phyloP scores from a whole-genome alignment of 768 basidiomycete genomes.

The Lentinula aciculospora region DNA sequence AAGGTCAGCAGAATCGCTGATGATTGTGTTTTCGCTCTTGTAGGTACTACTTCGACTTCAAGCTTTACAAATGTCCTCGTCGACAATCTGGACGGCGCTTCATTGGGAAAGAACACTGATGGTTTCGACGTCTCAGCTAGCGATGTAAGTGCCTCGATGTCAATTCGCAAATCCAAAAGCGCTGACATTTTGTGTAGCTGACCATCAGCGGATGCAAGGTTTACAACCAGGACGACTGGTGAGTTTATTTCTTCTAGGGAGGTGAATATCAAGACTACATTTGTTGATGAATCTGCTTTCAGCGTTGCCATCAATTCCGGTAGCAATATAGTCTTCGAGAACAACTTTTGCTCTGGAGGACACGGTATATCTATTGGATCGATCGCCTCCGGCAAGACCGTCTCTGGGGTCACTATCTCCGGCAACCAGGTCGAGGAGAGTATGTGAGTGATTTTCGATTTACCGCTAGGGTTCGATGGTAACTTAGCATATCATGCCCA shows the following conservation, averaged over 20 bases:
- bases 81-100: constrained; percentile 10
- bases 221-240: constrained; percentile 33
- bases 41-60: neutral
- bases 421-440: constrained; percentile 22
- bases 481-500: neutral
- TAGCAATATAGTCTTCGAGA: constrained; percentile 23
- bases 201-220: constrained; percentile 1
- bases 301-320: constrained; percentile 22
- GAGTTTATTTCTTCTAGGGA: neutral
- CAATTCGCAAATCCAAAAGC: neutral
- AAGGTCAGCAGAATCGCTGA: neutral
- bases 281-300: neutral
- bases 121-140: constrained; percentile 20
- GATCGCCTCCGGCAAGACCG: constrained; percentile 24
- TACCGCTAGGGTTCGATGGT: neutral
- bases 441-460: neutral
- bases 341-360: constrained; percentile 35
- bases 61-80: neutral
- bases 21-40: neutral
- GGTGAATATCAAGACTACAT: neutral
- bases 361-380: constrained; percentile 48
- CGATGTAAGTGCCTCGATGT: neutral
- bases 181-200: neutral
- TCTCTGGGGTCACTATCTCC: neutral
- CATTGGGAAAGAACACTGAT: neutral